A percentile compares a stretch with the other conserved stretches of the same genome.
phyloP scores from a whole-genome alignment of 148 eudicot species.

The Fagopyrum tataricum region DNA sequence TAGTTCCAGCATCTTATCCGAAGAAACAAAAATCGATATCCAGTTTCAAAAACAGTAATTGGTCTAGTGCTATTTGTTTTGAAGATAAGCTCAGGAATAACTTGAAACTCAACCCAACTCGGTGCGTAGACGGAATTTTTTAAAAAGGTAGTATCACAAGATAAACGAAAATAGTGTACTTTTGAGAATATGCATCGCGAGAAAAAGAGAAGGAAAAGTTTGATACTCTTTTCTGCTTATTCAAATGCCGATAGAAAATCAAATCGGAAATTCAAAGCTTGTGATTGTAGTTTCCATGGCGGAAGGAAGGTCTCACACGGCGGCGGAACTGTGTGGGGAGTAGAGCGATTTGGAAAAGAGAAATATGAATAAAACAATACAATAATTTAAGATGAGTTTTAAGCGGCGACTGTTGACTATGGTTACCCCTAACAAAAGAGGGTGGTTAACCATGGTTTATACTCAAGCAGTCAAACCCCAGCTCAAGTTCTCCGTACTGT shows the following conservation, averaged over 20 bases:
- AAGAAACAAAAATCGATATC: neutral
- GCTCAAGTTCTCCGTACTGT: slow-evolving; percentile 4
- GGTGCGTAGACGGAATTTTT: no score
- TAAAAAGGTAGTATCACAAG: neutral
- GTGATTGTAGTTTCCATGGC: neutral
- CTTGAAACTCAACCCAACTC: no score
- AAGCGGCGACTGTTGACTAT: slow-evolving; percentile 1
- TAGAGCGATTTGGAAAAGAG: neutral
- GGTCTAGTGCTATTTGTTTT: no score
- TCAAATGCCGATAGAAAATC: no score
- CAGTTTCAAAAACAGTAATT: neutral
- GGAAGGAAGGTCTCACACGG: slow-evolving; percentile 15
- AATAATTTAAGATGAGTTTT: neutral
- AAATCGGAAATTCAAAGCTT: neutral
- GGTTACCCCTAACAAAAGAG: neutral
- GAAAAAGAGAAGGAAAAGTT: neutral
- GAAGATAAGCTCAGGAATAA: no score
- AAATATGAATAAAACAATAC: neutral
- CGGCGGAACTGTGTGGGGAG: slow-evolving; percentile 12
- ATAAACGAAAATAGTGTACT: neutral
- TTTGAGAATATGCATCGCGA: neutral
- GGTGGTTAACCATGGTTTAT: slow-evolving; percentile 1
- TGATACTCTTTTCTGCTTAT: neutral
- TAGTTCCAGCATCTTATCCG: slow-evolving; percentile 23
- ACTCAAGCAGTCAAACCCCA: neutral